Base-by-base conservation (phyloP, 148 eudicot genomes). In the Vaccinium darrowii region DNA sequence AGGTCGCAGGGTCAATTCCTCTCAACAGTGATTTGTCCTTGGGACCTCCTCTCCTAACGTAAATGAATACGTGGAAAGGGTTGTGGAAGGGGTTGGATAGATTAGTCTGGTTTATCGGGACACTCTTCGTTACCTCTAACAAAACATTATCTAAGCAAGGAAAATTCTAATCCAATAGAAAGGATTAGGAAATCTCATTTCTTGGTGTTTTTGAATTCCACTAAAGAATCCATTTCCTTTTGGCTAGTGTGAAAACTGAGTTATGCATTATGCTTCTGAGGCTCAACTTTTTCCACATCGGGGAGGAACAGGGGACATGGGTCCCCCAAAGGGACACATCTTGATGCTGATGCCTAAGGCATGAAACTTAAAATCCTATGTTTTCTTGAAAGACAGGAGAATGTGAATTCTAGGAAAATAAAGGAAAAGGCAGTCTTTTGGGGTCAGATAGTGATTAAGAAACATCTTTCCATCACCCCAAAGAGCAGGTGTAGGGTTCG, bases 221-320 rank as follows among this genome's bases (percentile, higher is more conserved):
- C 47, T 76, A 15, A 36, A 19, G 79, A 54, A 63, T 27, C 6
- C 23, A 27, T 13, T 18, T 15, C 52, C 62, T 7, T 69, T 33
- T 33, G 33, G 21, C 54, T 30, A 36, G 5, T 79, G 80, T 33
- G 58, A 54, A 83, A 62, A 67, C 76, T 30, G 69, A 33, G 76
- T 69, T 73, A 78, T 15, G 12, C 50, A 33, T 39, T 83, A 49
- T 53, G 33, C 65, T 54, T 19, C 47, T 79, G 52, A 69, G 75
- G 53, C 82, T 52, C 54, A 67, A 84, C 79, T 84, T 84, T 63
- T 87, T 57, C 84, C 83, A 80, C 72, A 76, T 78, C 19, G 15
- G 79, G 78, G 85, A 69, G 84, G 65, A 62, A 57, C 87, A 81
- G 83, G 72, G 81, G 72, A 53, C 52, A 54, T 27, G 69, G 82